Evolutionary conservation across 371 early-diverging fungal genomes (phyloP).

Genomic region (Actinomortierella ambigua): DNA sequence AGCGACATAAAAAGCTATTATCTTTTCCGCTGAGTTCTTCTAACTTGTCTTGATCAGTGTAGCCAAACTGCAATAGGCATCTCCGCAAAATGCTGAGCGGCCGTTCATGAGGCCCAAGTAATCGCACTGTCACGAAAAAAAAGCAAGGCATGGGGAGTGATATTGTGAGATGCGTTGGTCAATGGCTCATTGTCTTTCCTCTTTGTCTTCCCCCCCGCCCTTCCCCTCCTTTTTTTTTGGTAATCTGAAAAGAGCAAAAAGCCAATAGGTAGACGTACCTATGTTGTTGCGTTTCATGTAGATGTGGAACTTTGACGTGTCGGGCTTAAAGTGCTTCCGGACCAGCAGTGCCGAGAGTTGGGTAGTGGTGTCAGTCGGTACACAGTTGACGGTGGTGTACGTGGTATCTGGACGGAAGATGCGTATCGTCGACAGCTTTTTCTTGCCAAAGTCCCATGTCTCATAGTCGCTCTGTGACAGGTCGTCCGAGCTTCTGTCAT

Average conservation of each 20-base stretch:
- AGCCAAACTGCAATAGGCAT: conserved; percentile 77
- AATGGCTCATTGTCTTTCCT: neutral
- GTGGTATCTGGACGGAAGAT: conserved; percentile 75
- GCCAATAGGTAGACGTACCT: conserved; percentile 45
- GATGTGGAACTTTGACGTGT: conserved; percentile 73
- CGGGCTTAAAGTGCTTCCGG: conserved; percentile 79
- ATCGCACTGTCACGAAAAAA: conserved; percentile 46
- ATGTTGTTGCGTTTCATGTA: conserved; percentile 64
- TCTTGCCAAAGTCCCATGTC: conserved; percentile 30
- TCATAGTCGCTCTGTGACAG: conserved; percentile 27
- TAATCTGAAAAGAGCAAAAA: no score
- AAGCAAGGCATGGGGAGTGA: neutral
- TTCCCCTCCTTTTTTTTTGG: no score
- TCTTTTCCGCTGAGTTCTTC: conserved; percentile 84
- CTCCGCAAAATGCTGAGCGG: conserved; percentile 75
- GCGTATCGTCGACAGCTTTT: conserved; percentile 51
- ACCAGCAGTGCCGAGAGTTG: conserved; percentile 74
- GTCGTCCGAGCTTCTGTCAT: conserved; percentile 21
- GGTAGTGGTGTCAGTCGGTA: conserved; percentile 67
- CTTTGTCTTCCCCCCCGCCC: neutral
- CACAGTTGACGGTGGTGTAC: conserved; percentile 75
- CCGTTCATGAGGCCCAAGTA: conserved; percentile 66
- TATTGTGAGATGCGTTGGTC: no score
- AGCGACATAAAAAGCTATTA: conserved; percentile 82
- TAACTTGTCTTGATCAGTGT: conserved; percentile 76